phyloP scores from a whole-genome alignment of 2,329 filamentous ascomycete genomes.

The Pyricularia grisea region DNA sequence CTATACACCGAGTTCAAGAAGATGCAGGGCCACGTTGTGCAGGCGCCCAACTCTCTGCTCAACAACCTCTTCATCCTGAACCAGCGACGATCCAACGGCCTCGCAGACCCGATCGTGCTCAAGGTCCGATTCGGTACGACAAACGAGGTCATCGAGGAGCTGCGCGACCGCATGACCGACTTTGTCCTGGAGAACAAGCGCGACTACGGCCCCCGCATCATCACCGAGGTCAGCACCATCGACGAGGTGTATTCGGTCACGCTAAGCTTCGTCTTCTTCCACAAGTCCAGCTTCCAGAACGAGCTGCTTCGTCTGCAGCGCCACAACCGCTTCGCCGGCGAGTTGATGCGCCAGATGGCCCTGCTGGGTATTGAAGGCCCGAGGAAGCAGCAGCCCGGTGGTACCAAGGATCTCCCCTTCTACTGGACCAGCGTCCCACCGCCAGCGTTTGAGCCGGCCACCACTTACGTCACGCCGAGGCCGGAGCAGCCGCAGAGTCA shows the following conservation, averaged over 20 bases:
- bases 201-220: conserved; percentile 48
- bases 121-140: conserved; percentile 85
- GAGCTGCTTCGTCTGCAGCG: conserved; percentile 81
- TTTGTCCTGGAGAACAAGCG: conserved; percentile 81
- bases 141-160: conserved; percentile 69
- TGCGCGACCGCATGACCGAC: conserved; percentile 71
- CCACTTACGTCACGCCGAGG: background rate
- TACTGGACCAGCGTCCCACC: conserved; percentile 33
- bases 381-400: conserved; percentile 61
- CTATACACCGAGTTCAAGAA: conserved; percentile 98
- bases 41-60: conserved; percentile 88
- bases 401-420: conserved; percentile 56
- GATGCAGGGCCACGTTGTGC: conserved; percentile 93
- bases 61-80: conserved; percentile 94
- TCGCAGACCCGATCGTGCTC: conserved; percentile 79
- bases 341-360: conserved; percentile 78
- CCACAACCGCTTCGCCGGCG: conserved; percentile 90
- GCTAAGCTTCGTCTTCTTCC: conserved; percentile 92
- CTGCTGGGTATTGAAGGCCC: conserved; percentile 80
- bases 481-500: background rate
- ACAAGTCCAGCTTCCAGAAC: conserved; percentile 96
- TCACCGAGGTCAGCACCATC: conserved; percentile 63
- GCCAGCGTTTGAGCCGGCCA: conserved; percentile 15
- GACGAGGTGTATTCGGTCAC: conserved; percentile 77
- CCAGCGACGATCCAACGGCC: conserved; percentile 77